These are phyloP conservation scores for Fusarium miscanthi DNA, from an alignment of 2,329 filamentous ascomycete genomes.

Conservation along the genomic window DNA sequence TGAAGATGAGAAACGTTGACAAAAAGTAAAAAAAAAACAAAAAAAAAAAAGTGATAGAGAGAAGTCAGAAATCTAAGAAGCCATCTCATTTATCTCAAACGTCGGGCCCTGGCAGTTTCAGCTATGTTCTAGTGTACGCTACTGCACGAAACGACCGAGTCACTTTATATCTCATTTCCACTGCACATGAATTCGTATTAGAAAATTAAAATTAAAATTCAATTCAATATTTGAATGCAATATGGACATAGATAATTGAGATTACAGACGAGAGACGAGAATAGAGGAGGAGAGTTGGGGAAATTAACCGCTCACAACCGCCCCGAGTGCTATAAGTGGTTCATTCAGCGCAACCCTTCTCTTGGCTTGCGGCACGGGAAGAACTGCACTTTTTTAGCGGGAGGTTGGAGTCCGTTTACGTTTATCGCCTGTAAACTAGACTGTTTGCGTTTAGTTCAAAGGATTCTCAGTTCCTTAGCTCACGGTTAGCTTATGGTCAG, in stretches of 20 bases:
- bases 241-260: neutral
- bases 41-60: neutral
- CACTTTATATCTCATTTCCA: slow-evolving; percentile 33
- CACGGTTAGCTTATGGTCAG: neutral
- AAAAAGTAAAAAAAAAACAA: slow-evolving; percentile 16
- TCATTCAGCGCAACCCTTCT: slow-evolving; percentile 19
- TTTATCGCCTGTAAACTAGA: neutral
- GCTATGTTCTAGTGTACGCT: slow-evolving; percentile 22
- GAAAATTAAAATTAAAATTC: neutral
- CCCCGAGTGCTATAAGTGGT: slow-evolving; percentile 19
- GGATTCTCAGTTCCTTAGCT: slow-evolving; percentile 17
- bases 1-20: neutral
- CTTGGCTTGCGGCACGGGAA: slow-evolving; percentile 33
- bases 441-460: slow-evolving; percentile 8
- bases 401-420: neutral
- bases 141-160: slow-evolving; percentile 29
- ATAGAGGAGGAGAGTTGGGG: neutral
- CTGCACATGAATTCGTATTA: neutral
- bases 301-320: slow-evolving; percentile 37
- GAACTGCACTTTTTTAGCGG: neutral
- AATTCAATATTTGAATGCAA: neutral
- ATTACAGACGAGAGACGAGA: neutral
- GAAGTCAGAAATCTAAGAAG: neutral
- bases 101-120: slow-evolving; percentile 26
- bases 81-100: slow-evolving; percentile 23